Evolutionary conservation across 768 basidiomycete genomes (phyloP).

Genomic region (Mrakia blollopis): DNA sequence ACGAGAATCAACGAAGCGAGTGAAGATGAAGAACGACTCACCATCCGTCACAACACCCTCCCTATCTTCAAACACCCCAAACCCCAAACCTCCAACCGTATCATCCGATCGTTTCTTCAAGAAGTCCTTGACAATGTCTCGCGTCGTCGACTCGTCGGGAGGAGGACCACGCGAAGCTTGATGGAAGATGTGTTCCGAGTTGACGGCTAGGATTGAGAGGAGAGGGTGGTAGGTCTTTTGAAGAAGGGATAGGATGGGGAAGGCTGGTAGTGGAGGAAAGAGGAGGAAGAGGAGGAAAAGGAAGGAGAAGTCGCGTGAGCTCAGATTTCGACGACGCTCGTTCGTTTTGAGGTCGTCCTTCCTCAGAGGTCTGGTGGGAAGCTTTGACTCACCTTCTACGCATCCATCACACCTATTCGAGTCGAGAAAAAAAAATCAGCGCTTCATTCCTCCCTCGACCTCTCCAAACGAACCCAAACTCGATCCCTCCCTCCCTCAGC

Average conservation of each 20-base stretch:
- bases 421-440: not conserved
- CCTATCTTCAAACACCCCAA: conserved; percentile 17
- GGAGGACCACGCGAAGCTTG: not conserved
- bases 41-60: conserved; percentile 19
- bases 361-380: not conserved
- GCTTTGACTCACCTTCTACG: not conserved
- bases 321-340: not conserved
- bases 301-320: not conserved
- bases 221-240: conserved; percentile 22
- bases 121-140: conserved; percentile 4
- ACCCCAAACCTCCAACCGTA: not conserved
- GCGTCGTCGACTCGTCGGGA: not conserved
- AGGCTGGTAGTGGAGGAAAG: not conserved
- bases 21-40: not conserved
- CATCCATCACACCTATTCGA: conserved; percentile 21
- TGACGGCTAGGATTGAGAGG: conserved; percentile 19
- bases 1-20: not conserved
- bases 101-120: not conserved
- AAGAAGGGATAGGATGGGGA: conserved; percentile 17
- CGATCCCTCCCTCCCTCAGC: no score
- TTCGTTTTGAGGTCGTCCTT: not conserved
- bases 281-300: not conserved
- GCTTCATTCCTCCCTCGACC: not conserved
- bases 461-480: not conserved
- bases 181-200: conserved; percentile 17